Evolutionary conservation across 768 basidiomycete species (phyloP), one percentile per base, ranked within the genome.

Genomic region (Lentinula boryana): DNA sequence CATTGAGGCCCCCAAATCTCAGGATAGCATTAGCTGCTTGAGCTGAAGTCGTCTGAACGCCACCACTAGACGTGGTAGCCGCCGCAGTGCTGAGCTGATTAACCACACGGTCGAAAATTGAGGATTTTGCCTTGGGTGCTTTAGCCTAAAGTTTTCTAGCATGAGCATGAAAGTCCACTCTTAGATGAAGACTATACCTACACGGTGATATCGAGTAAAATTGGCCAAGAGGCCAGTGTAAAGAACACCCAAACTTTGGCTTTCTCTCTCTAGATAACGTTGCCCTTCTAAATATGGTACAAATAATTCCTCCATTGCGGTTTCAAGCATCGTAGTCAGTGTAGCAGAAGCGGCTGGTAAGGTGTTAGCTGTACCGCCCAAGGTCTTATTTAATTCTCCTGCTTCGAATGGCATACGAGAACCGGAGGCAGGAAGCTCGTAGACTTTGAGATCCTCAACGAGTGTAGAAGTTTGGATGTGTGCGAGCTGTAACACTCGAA

Each of bases 251-350:
- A 98, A 70, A 67, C 86, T 93, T 69, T 86, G 89, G 63, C 84
- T 90, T 77, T 99, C 97, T 44, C 87, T 85, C 68, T 98, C 97
- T 3, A 98, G 81, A 69, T 98, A 98, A 60, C 94, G 78, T 61
- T 86, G 86, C 3, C 92, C 94, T 73, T 99, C 96, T 1, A 88
- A 89, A 68, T 95, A 98, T 3, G 93, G 91, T 21, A 95, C 85
- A 64, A 98, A 98, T 18, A 98, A 82, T 69, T 98, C 97, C 63
- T 98, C 97, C 84, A 97, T 88, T 7, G 94, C 91, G 7, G 85
- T 87, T 71, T 98, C 97, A n/a, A 99, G 80, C 91, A 98, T 93
- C 1, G 84, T 77, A 67, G 87, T 80, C 66, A 90, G 82, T n/a
- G 87, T 81, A 5, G 82, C 75, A 13, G 83, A 79, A 8, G 84